Percentiles rank a stretch among this genome's conserved stretches.
Evolutionary conservation across 2,329 filamentous ascomycete genomes (phyloP).

Genomic region (Ophiostoma australiae): DNA sequence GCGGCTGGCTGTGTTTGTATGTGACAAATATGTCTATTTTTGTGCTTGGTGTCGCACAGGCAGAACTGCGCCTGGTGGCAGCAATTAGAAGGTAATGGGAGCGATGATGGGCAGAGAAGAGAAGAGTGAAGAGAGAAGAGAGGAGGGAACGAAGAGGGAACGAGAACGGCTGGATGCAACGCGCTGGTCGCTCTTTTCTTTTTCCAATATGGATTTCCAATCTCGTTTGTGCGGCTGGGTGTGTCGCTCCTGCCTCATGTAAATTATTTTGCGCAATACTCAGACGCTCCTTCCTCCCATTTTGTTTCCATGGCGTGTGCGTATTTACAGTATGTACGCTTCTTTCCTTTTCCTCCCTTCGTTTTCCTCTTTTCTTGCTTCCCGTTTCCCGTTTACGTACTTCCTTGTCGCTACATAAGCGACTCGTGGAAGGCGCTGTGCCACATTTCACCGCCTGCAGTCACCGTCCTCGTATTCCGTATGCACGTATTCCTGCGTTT

Average conservation of each 20-base stretch:
- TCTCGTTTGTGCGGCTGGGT: neutral
- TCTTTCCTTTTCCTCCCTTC: neutral
- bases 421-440: constrained; percentile 15
- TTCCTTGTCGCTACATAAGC: constrained; percentile 10
- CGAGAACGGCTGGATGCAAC: neutral
- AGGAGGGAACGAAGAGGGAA: too few relatives aligned
- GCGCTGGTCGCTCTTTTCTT: constrained; percentile 10
- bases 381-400: neutral
- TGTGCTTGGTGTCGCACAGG: neutral
- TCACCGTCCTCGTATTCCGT: constrained; percentile 19
- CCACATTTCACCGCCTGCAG: constrained; percentile 20
- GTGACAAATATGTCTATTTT: neutral
- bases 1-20: neutral
- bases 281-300: neutral
- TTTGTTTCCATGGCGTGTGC: neutral
- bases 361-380: neutral
- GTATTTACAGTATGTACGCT: neutral
- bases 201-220: neutral
- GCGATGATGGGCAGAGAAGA: neutral
- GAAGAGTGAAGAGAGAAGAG: neutral
- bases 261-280: neutral
- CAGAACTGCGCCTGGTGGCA: neutral
- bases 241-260: neutral
- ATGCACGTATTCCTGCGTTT: constrained; percentile 8
- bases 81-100: neutral